These are phyloP conservation scores for Lasiodiplodia gonubiensis DNA, from an alignment of 2,329 filamentous ascomycete genomes.

Conservation along the genomic window DNA sequence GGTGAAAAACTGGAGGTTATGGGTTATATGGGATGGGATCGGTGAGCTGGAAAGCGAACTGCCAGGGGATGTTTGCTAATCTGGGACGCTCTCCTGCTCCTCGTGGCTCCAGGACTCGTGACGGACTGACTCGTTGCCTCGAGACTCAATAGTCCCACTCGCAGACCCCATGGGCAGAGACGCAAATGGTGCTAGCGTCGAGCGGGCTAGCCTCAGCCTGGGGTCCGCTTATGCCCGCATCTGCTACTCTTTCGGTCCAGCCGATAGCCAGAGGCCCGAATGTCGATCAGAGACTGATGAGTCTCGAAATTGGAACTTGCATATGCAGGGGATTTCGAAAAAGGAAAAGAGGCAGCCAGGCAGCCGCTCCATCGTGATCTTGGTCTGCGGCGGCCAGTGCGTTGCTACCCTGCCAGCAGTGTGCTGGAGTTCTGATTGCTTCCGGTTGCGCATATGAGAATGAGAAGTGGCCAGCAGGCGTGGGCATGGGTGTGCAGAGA, in stretches of 20 bases:
- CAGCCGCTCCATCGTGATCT: constrained; percentile 8
- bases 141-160: not conserved
- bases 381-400: not conserved
- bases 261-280: not conserved
- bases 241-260: constrained; percentile 11
- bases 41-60: not conserved
- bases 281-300: constrained; percentile 4
- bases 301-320: constrained; percentile 12
- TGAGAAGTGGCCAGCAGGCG: not conserved
- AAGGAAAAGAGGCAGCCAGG: not conserved
- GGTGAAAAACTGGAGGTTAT: not conserved
- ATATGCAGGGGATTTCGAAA: constrained; percentile 23
- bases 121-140: not conserved
- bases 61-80: not conserved
- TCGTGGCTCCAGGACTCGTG: not conserved
- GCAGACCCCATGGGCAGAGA: constrained; percentile 4
- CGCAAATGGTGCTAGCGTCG: not conserved
- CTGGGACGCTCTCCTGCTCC: not conserved
- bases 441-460: not conserved
- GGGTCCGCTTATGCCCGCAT: constrained; percentile 7
- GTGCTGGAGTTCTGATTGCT: not conserved
- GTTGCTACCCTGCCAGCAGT: not conserved
- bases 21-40: not conserved
- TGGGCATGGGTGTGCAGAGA: not conserved
- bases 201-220: not conserved